Evolutionary conservation across 2,329 filamentous ascomycete species (phyloP).

Genomic region (Colletotrichum camelliae): DNA sequence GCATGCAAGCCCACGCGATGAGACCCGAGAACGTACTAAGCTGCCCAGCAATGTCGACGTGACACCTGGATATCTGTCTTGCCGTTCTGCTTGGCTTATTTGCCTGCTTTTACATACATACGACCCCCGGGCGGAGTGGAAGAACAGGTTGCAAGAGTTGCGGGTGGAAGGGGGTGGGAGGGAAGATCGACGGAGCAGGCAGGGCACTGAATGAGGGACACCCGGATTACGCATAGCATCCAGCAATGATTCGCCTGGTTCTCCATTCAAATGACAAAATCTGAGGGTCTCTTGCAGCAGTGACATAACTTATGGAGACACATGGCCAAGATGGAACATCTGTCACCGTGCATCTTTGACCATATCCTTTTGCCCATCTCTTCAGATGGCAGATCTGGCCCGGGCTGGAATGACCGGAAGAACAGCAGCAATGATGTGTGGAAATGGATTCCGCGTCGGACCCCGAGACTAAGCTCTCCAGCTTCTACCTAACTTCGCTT

Average conservation of each 20-base stretch:
- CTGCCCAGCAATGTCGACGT: not conserved
- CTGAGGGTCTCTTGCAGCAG: conserved; percentile 3
- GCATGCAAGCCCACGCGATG: conserved; percentile 13
- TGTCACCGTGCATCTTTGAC: not conserved
- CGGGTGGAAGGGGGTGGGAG: not conserved
- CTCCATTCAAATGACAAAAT: not conserved
- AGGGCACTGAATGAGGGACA: not conserved
- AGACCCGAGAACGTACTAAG: not conserved
- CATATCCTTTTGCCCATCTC: not conserved
- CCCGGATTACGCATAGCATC: not conserved
- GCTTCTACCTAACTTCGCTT: not conserved
- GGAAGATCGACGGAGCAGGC: not conserved
- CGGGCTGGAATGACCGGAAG: not conserved
- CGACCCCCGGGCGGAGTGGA: not conserved
- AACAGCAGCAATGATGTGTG: not conserved
- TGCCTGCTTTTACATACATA: not conserved
- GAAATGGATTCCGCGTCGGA: not conserved
- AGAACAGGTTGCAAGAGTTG: not conserved
- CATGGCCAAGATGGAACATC: not conserved
- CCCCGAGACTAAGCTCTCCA: not conserved
- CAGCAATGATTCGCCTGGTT: not conserved
- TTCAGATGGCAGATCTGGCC: not conserved
- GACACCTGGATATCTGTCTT: not conserved
- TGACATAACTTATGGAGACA: conserved; percentile 12
- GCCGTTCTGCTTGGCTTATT: not conserved